These are phyloP conservation scores for Royoungia palumana DNA, from an alignment of 768 basidiomycete genomes.

Conservation along the genomic window DNA sequence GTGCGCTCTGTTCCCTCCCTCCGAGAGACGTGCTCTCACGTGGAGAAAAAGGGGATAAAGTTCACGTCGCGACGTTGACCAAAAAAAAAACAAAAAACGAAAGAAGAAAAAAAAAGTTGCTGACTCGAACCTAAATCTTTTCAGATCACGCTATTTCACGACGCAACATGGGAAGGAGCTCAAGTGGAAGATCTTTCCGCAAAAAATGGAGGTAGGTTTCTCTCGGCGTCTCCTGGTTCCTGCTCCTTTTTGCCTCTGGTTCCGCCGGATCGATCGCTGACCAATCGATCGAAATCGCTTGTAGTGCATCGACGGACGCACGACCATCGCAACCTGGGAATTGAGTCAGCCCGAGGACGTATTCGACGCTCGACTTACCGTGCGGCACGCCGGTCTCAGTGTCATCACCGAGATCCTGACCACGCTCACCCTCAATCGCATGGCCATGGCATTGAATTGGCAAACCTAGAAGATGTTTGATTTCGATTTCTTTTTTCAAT, in stretches of 20 bases:
- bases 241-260: not conserved
- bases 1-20: no score
- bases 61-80: not conserved
- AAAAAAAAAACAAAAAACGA: not conserved
- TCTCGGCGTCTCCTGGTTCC: no score
- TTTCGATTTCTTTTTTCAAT: not conserved
- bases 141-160: constrained; percentile 72
- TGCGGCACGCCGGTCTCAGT: constrained; percentile 55
- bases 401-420: constrained; percentile 77
- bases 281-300: not conserved
- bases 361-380: constrained; percentile 56
- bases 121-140: not conserved
- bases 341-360: constrained; percentile 52
- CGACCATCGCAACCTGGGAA: constrained; percentile 67
- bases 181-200: constrained; percentile 68
- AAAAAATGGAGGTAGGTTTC: constrained; percentile 61
- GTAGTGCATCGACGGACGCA: constrained; percentile 64
- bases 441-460: constrained; percentile 63
- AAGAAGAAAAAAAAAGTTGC: not conserved
- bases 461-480: not conserved
- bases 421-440: constrained; percentile 69
- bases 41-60: no score
- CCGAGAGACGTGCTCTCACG: not conserved
- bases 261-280: constrained; percentile 3
- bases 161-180: constrained; percentile 65